phyloP scores from a whole-genome alignment of 495 filamentous ascomycete species.

The Xylaria longipes region DNA sequence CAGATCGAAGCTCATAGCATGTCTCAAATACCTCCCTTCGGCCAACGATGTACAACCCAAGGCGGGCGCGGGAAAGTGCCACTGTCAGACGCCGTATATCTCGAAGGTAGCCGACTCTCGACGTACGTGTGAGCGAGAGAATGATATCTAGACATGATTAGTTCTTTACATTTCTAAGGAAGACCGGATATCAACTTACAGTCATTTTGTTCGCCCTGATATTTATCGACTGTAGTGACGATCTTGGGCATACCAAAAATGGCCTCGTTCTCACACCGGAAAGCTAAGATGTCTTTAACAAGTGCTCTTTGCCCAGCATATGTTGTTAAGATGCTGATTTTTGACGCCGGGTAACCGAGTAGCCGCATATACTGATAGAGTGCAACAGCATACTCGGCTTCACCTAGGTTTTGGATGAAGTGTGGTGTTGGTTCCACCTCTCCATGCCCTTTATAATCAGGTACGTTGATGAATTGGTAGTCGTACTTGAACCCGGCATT shows the following conservation, averaged over 20 bases:
- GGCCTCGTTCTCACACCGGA: conserved; percentile 80
- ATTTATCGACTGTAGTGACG: conserved; percentile 96
- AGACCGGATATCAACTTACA: conserved; percentile 64
- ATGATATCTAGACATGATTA: conserved; percentile 72
- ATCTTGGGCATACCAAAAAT: conserved; percentile 91
- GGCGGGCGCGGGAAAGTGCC: conserved; percentile 89
- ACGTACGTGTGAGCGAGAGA: conserved; percentile 87
- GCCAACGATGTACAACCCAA: conserved; percentile 93
- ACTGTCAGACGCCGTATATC: conserved; percentile 95
- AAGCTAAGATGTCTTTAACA: conserved; percentile 86
- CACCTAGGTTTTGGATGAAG: conserved; percentile 96
- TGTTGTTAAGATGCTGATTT: conserved; percentile 88
- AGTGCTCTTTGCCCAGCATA: conserved; percentile 95
- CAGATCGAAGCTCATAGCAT: conserved; percentile 84
- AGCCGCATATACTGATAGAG: conserved; percentile 98
- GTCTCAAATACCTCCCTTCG: conserved; percentile 88
- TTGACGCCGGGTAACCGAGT: conserved; percentile 90
- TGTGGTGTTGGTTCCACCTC: conserved; percentile 93
- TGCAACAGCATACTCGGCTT: conserved; percentile 96
- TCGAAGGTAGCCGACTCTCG: conserved; percentile 88
- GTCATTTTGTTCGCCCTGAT: conserved; percentile 99
- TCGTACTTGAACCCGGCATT: conserved; percentile 94
- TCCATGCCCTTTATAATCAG: conserved; percentile 89
- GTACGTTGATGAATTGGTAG: conserved; percentile 96
- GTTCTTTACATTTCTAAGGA: conserved; percentile 31